Evolutionary conservation across 73 alveolate genomes (phyloP), one percentile per base, ranked within the genome.

Genomic region (Breviolum minutum): DNA sequence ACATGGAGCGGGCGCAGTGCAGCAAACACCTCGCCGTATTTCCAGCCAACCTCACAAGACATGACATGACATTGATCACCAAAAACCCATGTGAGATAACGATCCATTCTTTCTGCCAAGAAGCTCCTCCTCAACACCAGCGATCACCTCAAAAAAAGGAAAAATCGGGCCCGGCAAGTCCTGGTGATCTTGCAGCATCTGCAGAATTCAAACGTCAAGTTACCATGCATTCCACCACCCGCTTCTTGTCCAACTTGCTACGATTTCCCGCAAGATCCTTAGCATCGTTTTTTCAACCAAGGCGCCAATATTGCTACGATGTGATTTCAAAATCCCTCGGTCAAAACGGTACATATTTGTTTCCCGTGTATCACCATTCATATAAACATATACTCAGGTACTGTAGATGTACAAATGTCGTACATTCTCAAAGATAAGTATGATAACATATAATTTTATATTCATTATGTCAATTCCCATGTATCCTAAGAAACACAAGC

Each of bases 261-360:
- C 79, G 79, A 8, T 86, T 86, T 26, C 94, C 94, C 20, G 94
- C 94, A 77, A 86, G 63, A 63, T 86, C 94, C 94, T 86, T n/a
- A 17, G 40, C 54, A 40, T 40, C 54, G n/a, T n/a, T 40, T 40
- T 40, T 40, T 40, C 54, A 40, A 40, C 54, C 54, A 40, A 40
- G 54, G 54, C 3, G 54, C 3, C 54, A 40, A 40, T 40, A 0
- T 40, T 40, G 54, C 54, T 3, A n/a, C n/a, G n/a, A 40, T 40
- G 54, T 40, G 54, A 40, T 40, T 40, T 40, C 54, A 40, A 40
- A 40, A 40, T 40, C 54, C 54, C 54, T 3, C 3, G 54, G 54
- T 40, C 5, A 3, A 40, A 40, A 40, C 54, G 3, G 54, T 40
- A 40, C 54, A 40, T 40, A 40, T 40, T 0, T 40, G 54, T 40